Conservation (phyloP, 352 stramenopile genomes). For the Phytophthora meadii region DNA sequence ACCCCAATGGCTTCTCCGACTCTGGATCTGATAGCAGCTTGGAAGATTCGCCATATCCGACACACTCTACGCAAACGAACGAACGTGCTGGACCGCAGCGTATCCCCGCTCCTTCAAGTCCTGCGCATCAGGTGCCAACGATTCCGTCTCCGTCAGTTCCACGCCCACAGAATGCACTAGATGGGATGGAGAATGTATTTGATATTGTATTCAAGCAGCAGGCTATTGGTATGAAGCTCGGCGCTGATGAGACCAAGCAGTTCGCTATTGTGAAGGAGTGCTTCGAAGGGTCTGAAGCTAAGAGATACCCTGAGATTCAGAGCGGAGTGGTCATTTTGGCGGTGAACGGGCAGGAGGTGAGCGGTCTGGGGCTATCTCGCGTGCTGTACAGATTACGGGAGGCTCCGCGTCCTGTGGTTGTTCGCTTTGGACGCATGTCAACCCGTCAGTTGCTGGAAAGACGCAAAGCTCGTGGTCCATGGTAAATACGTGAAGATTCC, state of each 20-base stretch:
- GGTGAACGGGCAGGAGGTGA: slow-evolving; percentile 83
- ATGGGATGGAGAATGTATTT: slow-evolving; percentile 82
- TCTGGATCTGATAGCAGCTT: slow-evolving; percentile 61
- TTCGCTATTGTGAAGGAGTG: slow-evolving; percentile 88
- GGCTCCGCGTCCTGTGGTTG: slow-evolving; percentile 78
- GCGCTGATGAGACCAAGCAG: slow-evolving; percentile 67
- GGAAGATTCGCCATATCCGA: slow-evolving; percentile 40
- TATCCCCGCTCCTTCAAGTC: slow-evolving; percentile 24
- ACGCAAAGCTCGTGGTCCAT: slow-evolving; percentile 35
- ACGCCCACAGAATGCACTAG: slow-evolving; percentile 39
- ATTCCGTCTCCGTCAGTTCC: slow-evolving; percentile 35
- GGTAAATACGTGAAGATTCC: slow-evolving; percentile 22
- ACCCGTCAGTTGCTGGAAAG: slow-evolving; percentile 42
- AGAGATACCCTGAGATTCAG: slow-evolving; percentile 80
- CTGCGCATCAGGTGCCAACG: slow-evolving; percentile 32
- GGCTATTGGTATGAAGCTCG: slow-evolving; percentile 85
- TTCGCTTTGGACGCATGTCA: slow-evolving; percentile 79
- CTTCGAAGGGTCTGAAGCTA: slow-evolving; percentile 76
- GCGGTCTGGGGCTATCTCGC: slow-evolving; percentile 71
- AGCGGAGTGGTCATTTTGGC: slow-evolving; percentile 83
- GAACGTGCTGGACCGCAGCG: slow-evolving; percentile 29
- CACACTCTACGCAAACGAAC: slow-evolving; percentile 26
- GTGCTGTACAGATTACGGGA: slow-evolving; percentile 81
- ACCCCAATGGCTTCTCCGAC: slow-evolving; percentile 55
- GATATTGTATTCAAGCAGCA: slow-evolving; percentile 90